Conservation (phyloP, 352 stramenopile genomes). For the Phytopythium chamaehyphon region DNA sequence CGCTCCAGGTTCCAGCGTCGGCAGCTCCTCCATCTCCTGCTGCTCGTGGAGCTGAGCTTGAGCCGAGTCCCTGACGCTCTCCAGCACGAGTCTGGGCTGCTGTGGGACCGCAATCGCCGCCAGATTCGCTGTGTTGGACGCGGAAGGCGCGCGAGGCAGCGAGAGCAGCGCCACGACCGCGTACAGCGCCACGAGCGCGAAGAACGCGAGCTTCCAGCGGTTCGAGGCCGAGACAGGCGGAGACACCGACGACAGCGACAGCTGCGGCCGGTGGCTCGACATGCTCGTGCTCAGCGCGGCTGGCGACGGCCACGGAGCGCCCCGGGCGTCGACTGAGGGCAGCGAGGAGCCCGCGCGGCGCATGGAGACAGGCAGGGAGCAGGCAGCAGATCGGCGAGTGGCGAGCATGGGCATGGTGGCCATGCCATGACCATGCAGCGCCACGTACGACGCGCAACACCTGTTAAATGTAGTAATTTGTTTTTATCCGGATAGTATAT, state of each 20-base stretch:
- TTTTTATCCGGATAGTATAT: too few relatives aligned
- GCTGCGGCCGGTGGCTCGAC: background rate
- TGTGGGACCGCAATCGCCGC: slow-evolving; percentile 3
- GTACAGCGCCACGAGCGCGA: slow-evolving; percentile 23
- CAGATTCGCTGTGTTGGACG: background rate
- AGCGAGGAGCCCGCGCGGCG: slow-evolving; percentile 23
- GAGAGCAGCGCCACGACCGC: slow-evolving; percentile 14
- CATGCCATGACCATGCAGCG: background rate
- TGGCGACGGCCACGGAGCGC: background rate
- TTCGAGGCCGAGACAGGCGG: background rate
- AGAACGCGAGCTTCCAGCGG: slow-evolving; percentile 23
- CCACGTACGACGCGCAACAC: too few relatives aligned
- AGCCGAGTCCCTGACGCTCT: background rate
- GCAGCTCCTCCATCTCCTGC: slow-evolving; percentile 16
- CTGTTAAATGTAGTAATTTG: too few relatives aligned
- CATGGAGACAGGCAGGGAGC: too few relatives aligned
- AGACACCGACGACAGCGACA: too few relatives aligned
- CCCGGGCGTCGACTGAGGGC: slow-evolving; percentile 14
- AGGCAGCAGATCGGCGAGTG: too few relatives aligned
- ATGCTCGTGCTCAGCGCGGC: slow-evolving; percentile 6
- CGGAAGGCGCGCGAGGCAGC: slow-evolving; percentile 7
- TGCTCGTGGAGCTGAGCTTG: slow-evolving; percentile 5
- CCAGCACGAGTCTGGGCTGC: slow-evolving; percentile 3
- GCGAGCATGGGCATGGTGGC: background rate
- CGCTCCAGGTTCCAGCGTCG: background rate